Evolutionary conservation across 371 early-diverging fungal genomes (phyloP).

Genomic region (Mucor mucedo): DNA sequence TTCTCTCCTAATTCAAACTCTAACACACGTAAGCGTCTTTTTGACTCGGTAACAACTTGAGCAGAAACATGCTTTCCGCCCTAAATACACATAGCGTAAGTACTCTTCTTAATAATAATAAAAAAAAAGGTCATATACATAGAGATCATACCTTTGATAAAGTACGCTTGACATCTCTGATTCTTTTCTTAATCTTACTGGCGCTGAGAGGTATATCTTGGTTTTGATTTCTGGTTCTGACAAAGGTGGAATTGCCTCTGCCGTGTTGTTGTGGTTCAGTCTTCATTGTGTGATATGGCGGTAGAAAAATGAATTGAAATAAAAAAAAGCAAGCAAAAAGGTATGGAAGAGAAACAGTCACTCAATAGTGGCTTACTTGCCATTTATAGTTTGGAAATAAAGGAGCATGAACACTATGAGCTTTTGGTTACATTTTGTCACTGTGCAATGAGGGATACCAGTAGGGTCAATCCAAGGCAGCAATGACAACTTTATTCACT

Average conservation of each 20-base stretch:
- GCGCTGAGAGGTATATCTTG: slow-evolving; percentile 15
- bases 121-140: not conserved
- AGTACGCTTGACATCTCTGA: slow-evolving; percentile 37
- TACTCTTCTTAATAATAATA: no score
- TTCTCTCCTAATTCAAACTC: slow-evolving; percentile 43
- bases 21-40: slow-evolving; percentile 39
- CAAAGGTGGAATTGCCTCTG: slow-evolving; percentile 6
- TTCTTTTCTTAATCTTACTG: slow-evolving; percentile 42
- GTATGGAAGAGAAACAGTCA: not conserved
- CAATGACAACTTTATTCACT: no score
- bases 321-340: slow-evolving; percentile 1
- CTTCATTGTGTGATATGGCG: not conserved
- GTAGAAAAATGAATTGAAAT: not conserved
- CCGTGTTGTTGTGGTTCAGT: not conserved
- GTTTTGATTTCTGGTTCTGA: slow-evolving; percentile 12
- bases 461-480: no score
- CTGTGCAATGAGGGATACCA: no score
- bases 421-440: no score
- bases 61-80: slow-evolving; percentile 20
- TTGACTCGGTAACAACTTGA: slow-evolving; percentile 27
- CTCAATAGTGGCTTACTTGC: not conserved
- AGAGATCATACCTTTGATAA: slow-evolving; percentile 20
- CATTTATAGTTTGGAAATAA: no score
- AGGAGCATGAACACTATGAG: no score
- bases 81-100: not conserved